These are phyloP conservation scores for Colletotrichum navitas DNA, from an alignment of 2,329 filamentous ascomycete genomes.

Conservation along the genomic window DNA sequence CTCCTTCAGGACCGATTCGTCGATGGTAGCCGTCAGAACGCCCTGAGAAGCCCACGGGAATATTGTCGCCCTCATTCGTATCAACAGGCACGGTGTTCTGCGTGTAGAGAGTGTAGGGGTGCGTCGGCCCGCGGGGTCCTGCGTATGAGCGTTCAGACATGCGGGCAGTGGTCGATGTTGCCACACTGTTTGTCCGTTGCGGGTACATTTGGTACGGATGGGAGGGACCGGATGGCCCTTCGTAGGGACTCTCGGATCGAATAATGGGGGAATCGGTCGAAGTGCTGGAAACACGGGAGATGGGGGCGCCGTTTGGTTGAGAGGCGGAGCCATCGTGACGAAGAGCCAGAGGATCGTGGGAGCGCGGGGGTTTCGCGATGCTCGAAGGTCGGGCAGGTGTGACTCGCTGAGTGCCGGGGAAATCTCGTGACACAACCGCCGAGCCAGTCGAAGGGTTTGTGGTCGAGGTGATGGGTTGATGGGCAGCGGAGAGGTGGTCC, in stretches of 20 bases:
- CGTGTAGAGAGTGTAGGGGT: conserved; percentile 88
- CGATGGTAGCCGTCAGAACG: conserved; percentile 76
- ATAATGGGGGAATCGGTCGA: conserved; percentile 56
- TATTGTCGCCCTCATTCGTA: conserved; percentile 55
- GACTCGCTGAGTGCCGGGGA: conserved; percentile 40
- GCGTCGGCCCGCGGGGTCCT: conserved; percentile 76
- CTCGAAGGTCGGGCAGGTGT: conserved; percentile 62
- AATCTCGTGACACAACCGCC: conserved; percentile 40
- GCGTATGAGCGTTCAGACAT: conserved; percentile 70
- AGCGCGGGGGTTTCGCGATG: conserved; percentile 65
- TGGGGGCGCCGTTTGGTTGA: conserved; percentile 14
- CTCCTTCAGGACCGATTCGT: conserved; percentile 81
- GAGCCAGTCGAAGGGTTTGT: conserved; percentile 44
- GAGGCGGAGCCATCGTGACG: conserved; percentile 62
- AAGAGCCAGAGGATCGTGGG: conserved; percentile 64
- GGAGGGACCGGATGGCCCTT: conserved; percentile 78
- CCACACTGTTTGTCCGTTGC: conserved; percentile 77
- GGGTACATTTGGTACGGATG: conserved; percentile 89
- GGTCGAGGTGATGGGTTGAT: conserved; percentile 45
- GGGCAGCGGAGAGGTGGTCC: conserved; percentile 44
- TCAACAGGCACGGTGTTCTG: conserved; percentile 79
- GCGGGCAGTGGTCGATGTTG: conserved; percentile 77
- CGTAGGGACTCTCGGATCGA: conserved; percentile 73
- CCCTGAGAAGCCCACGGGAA: conserved; percentile 82
- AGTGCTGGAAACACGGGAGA: conserved; percentile 47